Conservation (phyloP, 768 basidiomycete genomes). For the Hygrophorus pudorinus region DNA sequence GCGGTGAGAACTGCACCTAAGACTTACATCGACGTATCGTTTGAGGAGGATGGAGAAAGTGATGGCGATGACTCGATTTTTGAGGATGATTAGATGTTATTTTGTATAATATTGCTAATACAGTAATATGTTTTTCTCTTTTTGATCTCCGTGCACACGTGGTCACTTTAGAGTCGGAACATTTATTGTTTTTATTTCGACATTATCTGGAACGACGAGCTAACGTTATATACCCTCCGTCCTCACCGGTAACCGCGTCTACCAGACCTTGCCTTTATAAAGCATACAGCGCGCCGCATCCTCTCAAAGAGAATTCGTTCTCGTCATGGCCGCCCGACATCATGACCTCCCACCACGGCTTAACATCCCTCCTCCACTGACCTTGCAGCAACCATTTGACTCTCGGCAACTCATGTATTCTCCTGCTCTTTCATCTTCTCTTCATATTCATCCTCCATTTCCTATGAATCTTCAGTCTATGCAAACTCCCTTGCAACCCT, state of each 20-base stretch:
- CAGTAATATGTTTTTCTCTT: background rate
- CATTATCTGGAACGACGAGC: no score
- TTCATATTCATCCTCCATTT: slow-evolving; percentile 51
- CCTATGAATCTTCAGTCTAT: slow-evolving; percentile 34
- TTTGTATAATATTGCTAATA: background rate
- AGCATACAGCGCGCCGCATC: no score
- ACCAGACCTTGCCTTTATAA: no score
- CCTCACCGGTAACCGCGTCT: no score
- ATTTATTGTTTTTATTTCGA: background rate
- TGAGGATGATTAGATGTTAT: slow-evolving; percentile 26
- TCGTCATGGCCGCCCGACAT: slow-evolving; percentile 26
- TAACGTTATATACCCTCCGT: no score
- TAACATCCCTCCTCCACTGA: slow-evolving; percentile 43
- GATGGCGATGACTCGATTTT: slow-evolving; percentile 39
- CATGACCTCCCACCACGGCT: slow-evolving; percentile 49
- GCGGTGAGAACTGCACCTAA: slow-evolving; percentile 39
- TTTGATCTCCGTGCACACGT: no score
- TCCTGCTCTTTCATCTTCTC: slow-evolving; percentile 50
- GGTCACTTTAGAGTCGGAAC: no score
- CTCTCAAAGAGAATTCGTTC: background rate
- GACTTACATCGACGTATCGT: slow-evolving; percentile 55
- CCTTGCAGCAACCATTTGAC: slow-evolving; percentile 48
- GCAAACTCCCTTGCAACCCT: slow-evolving; percentile 69
- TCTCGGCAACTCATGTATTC: slow-evolving; percentile 45
- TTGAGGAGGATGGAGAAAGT: slow-evolving; percentile 37